These are phyloP conservation scores for Fabrea salina DNA, from an alignment of 169 alveolate genomes.

Conservation along the genomic window DNA sequence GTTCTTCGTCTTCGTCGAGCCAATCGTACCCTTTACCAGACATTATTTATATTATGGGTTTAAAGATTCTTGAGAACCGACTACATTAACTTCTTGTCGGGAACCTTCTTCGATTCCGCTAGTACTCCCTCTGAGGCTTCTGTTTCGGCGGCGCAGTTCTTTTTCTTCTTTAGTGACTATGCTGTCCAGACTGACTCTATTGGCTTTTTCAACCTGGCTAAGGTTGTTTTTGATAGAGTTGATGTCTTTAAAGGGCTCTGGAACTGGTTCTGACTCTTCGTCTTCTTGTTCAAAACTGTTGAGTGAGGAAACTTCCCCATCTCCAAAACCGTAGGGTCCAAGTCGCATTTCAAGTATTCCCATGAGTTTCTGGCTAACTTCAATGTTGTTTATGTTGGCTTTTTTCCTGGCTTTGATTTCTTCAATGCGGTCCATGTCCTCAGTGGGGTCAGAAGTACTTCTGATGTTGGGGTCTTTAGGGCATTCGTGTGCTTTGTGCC, in stretches of 20 bases:
- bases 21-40: no score
- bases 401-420: constrained; percentile 8
- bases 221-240: no score
- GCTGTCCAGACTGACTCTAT: no score
- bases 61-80: no score
- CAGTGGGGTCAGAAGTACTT: constrained; percentile 26
- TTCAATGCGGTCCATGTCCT: constrained; percentile 45
- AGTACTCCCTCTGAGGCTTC: no score
- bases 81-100: no score
- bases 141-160: no score
- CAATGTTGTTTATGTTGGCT: background rate
- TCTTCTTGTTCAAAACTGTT: background rate
- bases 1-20: no score
- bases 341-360: background rate
- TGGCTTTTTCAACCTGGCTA: no score
- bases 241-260: constrained; percentile 18
- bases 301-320: background rate
- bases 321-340: constrained; percentile 1
- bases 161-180: no score
- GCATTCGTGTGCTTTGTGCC: constrained; percentile 51
- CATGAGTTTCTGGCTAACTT: constrained; percentile 21
- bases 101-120: no score
- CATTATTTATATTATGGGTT: no score
- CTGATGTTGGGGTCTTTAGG: constrained; percentile 56
- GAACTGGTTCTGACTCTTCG: constrained; percentile 11